Evolutionary conservation across 495 filamentous ascomycete genomes (phyloP).

Genomic region (Aspergillus leporis): DNA sequence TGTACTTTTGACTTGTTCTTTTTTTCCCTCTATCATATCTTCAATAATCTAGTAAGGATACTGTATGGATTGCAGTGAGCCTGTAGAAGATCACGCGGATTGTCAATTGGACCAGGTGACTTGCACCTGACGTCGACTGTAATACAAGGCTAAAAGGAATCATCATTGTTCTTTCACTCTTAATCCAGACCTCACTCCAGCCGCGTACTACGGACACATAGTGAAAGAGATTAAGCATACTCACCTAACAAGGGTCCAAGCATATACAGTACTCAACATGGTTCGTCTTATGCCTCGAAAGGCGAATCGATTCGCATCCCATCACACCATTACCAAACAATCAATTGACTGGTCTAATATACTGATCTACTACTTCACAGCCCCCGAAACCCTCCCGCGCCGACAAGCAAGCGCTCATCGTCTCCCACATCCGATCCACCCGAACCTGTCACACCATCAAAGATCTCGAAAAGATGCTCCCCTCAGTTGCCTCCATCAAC

Average conservation of each 20-base stretch:
- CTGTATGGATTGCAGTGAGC: no score
- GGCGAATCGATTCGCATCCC: no score
- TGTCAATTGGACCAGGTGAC: background rate
- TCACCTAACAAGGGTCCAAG: no score
- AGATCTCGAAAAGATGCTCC: constrained; percentile 72
- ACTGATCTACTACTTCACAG: constrained; percentile 31
- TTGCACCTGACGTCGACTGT: background rate
- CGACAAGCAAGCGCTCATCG: constrained; percentile 62
- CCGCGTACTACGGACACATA: no score
- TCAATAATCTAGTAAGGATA: background rate
- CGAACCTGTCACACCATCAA: constrained; percentile 69
- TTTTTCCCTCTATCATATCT: background rate
- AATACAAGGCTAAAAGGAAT: no score
- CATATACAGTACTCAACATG: no score
- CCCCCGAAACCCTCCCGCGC: constrained; percentile 63
- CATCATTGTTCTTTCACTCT: no score
- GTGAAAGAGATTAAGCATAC: no score
- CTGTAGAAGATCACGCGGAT: background rate
- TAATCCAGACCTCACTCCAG: no score
- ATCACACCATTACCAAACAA: background rate
- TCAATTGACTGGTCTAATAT: background rate
- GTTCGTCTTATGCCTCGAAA: no score
- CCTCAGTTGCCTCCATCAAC: constrained; percentile 65
- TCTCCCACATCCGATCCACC: constrained; percentile 63
- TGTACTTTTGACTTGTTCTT: background rate